phyloP scores from a whole-genome alignment of 2,329 filamentous ascomycete genomes.

The Colletotrichum echinochloae region DNA sequence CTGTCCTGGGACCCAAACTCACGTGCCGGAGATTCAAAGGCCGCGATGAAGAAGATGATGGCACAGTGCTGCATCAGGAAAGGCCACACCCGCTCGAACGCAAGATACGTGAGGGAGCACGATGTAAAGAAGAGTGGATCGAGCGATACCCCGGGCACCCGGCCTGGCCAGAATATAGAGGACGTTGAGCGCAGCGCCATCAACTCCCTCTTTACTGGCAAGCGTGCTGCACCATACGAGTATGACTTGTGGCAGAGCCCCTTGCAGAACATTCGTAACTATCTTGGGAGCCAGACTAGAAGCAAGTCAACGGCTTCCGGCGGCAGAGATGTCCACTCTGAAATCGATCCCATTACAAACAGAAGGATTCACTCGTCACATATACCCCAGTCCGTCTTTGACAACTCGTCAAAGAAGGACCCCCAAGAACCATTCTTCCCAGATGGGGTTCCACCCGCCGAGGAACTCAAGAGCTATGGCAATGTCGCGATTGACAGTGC shows the following conservation, averaged over 20 bases:
- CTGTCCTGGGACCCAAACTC: slow-evolving; percentile 60
- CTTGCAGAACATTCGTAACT: slow-evolving; percentile 50
- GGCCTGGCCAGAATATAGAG: slow-evolving; percentile 56
- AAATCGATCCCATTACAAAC: slow-evolving; percentile 72
- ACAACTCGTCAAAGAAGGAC: slow-evolving; percentile 17
- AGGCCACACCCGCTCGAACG: slow-evolving; percentile 42
- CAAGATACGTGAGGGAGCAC: slow-evolving; percentile 52
- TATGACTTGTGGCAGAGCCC: slow-evolving; percentile 49
- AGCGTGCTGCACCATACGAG: slow-evolving; percentile 42
- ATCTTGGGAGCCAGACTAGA: slow-evolving; percentile 43
- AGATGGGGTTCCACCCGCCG: slow-evolving; percentile 50
- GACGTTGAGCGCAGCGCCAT: slow-evolving; percentile 59
- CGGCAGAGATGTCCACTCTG: slow-evolving; percentile 48
- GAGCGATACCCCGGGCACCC: slow-evolving; percentile 52
- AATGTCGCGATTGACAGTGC: slow-evolving; percentile 48
- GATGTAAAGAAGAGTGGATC: slow-evolving; percentile 52
- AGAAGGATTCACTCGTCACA: slow-evolving; percentile 55
- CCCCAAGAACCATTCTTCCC: slow-evolving; percentile 46
- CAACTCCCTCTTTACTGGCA: slow-evolving; percentile 56
- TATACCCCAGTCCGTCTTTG: slow-evolving; percentile 36
- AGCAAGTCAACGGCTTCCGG: slow-evolving; percentile 24
- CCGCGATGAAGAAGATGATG: slow-evolving; percentile 56
- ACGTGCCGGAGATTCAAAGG: slow-evolving; percentile 50
- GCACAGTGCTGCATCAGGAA: slow-evolving; percentile 54
- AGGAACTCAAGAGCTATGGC: slow-evolving; percentile 52